A percentile compares a stretch with the other conserved stretches of the same genome.
Conservation (phyloP, 345 rosid genomes). For the sweet orange (Citrus sinensis) region DNA sequence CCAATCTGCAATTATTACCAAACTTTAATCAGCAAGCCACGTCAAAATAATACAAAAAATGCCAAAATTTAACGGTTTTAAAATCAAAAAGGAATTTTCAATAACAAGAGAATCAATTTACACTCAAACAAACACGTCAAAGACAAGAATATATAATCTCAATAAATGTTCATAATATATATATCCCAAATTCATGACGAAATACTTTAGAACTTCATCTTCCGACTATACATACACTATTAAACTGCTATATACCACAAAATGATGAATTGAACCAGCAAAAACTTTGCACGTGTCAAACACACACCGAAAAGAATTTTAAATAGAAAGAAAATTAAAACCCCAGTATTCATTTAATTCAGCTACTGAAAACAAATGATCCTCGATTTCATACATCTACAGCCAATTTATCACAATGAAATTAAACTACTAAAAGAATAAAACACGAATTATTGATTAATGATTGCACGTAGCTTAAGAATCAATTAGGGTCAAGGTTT, state of each 20-base stretch:
- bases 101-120: neutral
- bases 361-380: neutral
- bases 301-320: neutral
- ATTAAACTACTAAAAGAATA: neutral
- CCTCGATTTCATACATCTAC: neutral
- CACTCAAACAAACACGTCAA: neutral
- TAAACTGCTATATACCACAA: neutral
- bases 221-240: too few species aligned
- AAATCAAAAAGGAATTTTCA: neutral
- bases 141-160: neutral
- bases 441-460: neutral
- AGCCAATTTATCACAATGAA: neutral
- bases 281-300: neutral
- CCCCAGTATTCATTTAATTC: neutral
- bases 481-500: too few species aligned
- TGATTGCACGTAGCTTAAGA: neutral
- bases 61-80: neutral
- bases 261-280: neutral
- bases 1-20: slow-evolving; percentile 11
- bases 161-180: neutral
- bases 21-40: slow-evolving; percentile 1
- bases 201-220: neutral
- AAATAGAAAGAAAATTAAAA: neutral
- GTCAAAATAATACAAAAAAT: neutral
- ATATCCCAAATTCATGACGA: neutral